A percentile compares a stretch with the other conserved stretches of the same genome.
phyloP scores from a whole-genome alignment of 2,329 filamentous ascomycete genomes.

The Alternaria brassicae region DNA sequence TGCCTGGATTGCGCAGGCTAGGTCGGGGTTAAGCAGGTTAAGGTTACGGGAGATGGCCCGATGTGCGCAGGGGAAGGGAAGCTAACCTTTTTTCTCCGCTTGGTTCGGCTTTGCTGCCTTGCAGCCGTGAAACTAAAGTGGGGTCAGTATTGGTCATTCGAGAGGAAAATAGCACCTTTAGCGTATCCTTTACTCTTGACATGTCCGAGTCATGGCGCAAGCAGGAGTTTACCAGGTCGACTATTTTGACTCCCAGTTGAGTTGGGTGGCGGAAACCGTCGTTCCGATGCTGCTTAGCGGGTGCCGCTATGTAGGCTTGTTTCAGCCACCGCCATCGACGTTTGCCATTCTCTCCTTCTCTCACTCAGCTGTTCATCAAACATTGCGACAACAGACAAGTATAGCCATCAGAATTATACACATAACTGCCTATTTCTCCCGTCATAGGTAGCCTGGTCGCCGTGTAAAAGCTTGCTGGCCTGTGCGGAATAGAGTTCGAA shows the following conservation, averaged over 20 bases:
- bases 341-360: background rate
- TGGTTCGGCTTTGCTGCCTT: background rate
- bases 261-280: background rate
- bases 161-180: background rate
- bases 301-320: background rate
- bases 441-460: background rate
- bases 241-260: background rate
- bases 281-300: background rate
- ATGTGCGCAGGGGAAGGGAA: background rate
- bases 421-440: background rate
- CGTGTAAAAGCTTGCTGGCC: background rate
- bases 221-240: background rate
- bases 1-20: constrained; percentile 1
- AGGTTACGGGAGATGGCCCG: constrained; percentile 2
- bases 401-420: background rate
- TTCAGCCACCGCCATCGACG: background rate
- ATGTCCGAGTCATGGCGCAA: background rate
- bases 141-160: background rate
- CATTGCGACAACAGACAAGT: background rate
- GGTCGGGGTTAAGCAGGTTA: background rate
- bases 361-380: background rate
- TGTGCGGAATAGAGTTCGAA: background rate
- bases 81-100: background rate
- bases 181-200: background rate
- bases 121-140: constrained; percentile 2